A percentile compares a stretch with the other conserved stretches of the same genome.
Conservation (phyloP, 2,329 filamentous ascomycete genomes). For the Colletotrichum theobromicola region DNA sequence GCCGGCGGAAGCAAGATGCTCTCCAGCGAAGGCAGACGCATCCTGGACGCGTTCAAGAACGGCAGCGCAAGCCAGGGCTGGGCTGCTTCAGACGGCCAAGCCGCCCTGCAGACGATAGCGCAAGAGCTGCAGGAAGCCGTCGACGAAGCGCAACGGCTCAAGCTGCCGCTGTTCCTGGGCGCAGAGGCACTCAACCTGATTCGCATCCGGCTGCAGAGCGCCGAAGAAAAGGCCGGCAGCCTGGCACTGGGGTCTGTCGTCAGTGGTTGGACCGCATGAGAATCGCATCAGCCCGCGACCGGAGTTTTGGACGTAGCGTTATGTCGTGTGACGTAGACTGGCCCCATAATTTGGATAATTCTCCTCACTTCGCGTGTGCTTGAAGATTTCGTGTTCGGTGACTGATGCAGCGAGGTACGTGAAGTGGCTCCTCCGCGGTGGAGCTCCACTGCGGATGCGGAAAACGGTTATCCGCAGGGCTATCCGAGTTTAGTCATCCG, state of each 20-base stretch:
- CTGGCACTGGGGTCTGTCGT: not conserved
- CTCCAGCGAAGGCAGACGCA: slow-evolving; percentile 38
- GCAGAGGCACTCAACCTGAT: slow-evolving; percentile 43
- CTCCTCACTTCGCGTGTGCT: not conserved
- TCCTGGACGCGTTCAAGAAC: slow-evolving; percentile 33
- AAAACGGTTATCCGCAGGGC: not conserved
- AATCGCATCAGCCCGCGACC: not conserved
- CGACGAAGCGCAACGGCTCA: slow-evolving; percentile 47
- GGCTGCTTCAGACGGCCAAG: not conserved
- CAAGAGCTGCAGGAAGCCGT: slow-evolving; percentile 40
- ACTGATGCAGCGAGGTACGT: not conserved
- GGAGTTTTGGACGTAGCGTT: not conserved
- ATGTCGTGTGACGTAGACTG: not conserved
- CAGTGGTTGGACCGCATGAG: not conserved
- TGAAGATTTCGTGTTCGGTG: not conserved
- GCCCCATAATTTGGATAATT: not conserved
- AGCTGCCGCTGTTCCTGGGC: slow-evolving; percentile 45
- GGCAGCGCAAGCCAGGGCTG: not conserved
- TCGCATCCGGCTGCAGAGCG: not conserved
- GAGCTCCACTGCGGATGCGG: not conserved
- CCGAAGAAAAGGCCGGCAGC: not conserved
- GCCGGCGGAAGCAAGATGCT: slow-evolving; percentile 48
- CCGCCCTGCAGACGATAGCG: slow-evolving; percentile 29
- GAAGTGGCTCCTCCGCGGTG: not conserved
- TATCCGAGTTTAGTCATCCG: not conserved